Evolutionary conservation across 1,284 basidiomycete genomes (phyloP).

Genomic region (Trichosporon sp.): DNA sequence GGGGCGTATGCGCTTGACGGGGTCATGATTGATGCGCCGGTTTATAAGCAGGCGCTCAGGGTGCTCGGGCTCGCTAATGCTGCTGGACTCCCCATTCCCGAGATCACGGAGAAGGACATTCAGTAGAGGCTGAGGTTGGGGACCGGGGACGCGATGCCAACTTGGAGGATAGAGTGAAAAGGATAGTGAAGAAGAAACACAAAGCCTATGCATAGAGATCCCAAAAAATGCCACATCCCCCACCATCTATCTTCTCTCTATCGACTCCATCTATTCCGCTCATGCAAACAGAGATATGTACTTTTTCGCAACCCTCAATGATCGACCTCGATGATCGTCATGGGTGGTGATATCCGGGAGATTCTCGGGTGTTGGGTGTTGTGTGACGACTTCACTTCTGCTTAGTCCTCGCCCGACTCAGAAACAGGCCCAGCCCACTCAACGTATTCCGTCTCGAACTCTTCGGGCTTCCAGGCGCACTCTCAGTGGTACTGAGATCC

Average conservation of each 20-base stretch:
- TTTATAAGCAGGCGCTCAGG: conserved; percentile 75
- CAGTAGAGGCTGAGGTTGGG: conserved; percentile 2
- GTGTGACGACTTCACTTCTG: not conserved
- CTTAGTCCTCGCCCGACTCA: not conserved
- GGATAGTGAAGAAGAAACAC: not conserved
- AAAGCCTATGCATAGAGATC: conserved; percentile 5
- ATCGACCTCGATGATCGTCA: too few relatives aligned
- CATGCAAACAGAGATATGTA: not conserved
- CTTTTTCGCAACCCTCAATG: not conserved
- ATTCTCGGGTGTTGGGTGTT: too few relatives aligned
- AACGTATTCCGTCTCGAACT: not conserved
- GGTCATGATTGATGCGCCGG: conserved; percentile 90
- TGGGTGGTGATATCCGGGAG: too few relatives aligned
- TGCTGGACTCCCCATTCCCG: conserved; percentile 68
- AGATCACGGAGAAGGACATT: conserved; percentile 35
- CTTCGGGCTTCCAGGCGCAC: not conserved
- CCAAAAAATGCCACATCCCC: conserved; percentile 6
- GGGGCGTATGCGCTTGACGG: conserved; percentile 69
- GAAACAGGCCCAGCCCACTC: not conserved
- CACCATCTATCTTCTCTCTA: not conserved
- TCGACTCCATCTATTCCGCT: not conserved
- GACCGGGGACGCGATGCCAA: too few relatives aligned
- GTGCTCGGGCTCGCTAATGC: conserved; percentile 66
- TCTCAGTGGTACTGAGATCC: conserved; percentile 9
- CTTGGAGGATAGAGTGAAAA: too few relatives aligned